Evolutionary conservation across 768 basidiomycete species (phyloP).

Genomic region (Lentinula sp.): DNA sequence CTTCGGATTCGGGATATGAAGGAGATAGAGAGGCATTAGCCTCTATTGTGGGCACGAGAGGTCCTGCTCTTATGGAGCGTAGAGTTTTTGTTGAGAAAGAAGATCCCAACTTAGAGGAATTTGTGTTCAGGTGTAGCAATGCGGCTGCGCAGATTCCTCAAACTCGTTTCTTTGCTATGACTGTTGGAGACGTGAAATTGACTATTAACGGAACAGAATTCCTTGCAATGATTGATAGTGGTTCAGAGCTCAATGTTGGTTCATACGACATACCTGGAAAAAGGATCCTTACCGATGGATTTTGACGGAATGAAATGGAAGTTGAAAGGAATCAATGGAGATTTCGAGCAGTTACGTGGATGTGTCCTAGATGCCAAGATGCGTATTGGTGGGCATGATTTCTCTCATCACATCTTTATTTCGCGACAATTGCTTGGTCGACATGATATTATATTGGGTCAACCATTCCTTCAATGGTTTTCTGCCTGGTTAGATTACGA

Average conservation of each 20-base stretch:
- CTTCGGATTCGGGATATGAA: neutral
- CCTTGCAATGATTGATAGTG: constrained; percentile 4
- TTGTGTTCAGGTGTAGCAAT: neutral
- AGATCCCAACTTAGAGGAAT: neutral
- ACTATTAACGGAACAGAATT: neutral
- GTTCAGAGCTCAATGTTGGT: constrained; percentile 5
- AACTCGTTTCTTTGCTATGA: constrained; percentile 1
- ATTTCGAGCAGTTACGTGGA: constrained; percentile 10
- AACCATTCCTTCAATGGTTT: constrained; percentile 13
- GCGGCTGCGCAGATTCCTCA: neutral
- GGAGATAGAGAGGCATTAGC: neutral
- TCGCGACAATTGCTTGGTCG: neutral
- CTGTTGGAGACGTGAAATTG: neutral
- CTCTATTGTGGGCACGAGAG: neutral
- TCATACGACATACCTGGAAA: neutral
- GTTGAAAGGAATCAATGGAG: constrained; percentile 17
- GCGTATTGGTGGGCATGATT: constrained; percentile 12
- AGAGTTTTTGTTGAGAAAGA: neutral
- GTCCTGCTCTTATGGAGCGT: neutral
- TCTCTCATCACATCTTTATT: constrained; percentile 23
- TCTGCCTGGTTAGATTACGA: constrained; percentile 6
- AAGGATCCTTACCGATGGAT: constrained; percentile 48
- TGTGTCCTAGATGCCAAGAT: constrained; percentile 12
- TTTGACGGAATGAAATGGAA: constrained; percentile 18
- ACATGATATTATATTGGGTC: constrained; percentile 13